A percentile compares a stretch with the other conserved stretches of the same genome.
Evolutionary conservation across 495 filamentous ascomycete species (phyloP).

Genomic region (Neohortaea acidophila): DNA sequence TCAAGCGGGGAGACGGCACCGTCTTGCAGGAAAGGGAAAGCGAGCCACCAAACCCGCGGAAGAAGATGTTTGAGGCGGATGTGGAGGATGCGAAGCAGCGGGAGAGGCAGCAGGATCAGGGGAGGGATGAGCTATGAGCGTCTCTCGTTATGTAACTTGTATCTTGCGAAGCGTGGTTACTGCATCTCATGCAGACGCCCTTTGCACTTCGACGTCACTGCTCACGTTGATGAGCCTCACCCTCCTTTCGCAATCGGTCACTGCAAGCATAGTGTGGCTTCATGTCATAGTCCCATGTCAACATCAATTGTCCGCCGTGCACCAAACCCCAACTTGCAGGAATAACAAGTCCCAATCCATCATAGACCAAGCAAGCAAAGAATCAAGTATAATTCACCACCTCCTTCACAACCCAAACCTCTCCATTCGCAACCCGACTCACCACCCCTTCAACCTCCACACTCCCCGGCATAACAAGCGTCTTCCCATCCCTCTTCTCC

Average conservation of each 20-base stretch:
- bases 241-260: no score
- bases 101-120: conserved; percentile 11
- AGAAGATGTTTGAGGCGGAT: conserved; percentile 68
- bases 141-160: no score
- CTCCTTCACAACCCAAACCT: conserved; percentile 40
- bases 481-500: conserved; percentile 52
- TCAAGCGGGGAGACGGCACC: conserved; percentile 27
- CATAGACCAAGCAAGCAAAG: no score
- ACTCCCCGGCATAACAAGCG: conserved; percentile 56
- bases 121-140: conserved; percentile 38
- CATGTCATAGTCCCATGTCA: no score
- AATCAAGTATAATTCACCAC: conserved; percentile 25
- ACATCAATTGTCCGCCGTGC: no score
- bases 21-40: conserved; percentile 20
- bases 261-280: no score
- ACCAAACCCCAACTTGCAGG: no score
- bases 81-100: conserved; percentile 22
- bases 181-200: no score
- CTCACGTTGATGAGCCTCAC: no score
- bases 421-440: conserved; percentile 65
- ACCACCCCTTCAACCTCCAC: conserved; percentile 59
- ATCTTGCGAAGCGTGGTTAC: no score
- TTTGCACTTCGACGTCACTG: no score
- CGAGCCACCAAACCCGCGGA: conserved; percentile 54
- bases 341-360: no score